A percentile compares a stretch with the other conserved stretches of the same genome.
Evolutionary conservation across 1,284 basidiomycete genomes (phyloP).

Genomic region (Kwoniella shivajii): DNA sequence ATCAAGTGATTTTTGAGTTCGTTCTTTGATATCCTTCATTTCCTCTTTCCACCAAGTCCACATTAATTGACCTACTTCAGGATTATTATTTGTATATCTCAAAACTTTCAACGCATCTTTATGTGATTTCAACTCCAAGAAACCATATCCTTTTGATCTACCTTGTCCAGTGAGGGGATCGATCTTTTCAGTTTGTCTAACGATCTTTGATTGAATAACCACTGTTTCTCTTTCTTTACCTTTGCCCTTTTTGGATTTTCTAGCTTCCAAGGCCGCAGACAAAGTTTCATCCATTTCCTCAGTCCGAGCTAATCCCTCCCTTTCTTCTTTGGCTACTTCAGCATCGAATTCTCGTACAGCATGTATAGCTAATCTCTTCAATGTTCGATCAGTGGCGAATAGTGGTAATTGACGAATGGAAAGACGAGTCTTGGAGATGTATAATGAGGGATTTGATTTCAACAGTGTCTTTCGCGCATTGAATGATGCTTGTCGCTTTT

Average conservation of each 20-base stretch:
- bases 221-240: constrained; percentile 60
- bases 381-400: constrained; percentile 82
- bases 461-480: constrained; percentile 77
- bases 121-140: constrained; percentile 86
- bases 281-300: constrained; percentile 64
- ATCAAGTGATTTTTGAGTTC: constrained; percentile 58
- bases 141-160: constrained; percentile 90
- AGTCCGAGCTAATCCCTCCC: constrained; percentile 68
- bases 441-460: constrained; percentile 88
- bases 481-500: constrained; percentile 79
- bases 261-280: constrained; percentile 52
- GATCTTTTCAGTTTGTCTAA: constrained; percentile 75
- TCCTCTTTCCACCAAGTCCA: constrained; percentile 82
- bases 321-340: constrained; percentile 70
- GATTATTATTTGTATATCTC: constrained; percentile 92
- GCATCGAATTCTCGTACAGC: constrained; percentile 75
- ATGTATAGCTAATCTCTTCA: constrained; percentile 84
- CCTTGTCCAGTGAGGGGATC: constrained; percentile 85
- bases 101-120: constrained; percentile 87
- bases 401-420: constrained; percentile 90
- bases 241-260: constrained; percentile 46
- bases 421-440: constrained; percentile 90
- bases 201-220: constrained; percentile 82
- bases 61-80: constrained; percentile 65
- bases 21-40: constrained; percentile 67